phyloP scores from a whole-genome alignment of 345 rosid species.

The Bretschneidera sinensis region DNA sequence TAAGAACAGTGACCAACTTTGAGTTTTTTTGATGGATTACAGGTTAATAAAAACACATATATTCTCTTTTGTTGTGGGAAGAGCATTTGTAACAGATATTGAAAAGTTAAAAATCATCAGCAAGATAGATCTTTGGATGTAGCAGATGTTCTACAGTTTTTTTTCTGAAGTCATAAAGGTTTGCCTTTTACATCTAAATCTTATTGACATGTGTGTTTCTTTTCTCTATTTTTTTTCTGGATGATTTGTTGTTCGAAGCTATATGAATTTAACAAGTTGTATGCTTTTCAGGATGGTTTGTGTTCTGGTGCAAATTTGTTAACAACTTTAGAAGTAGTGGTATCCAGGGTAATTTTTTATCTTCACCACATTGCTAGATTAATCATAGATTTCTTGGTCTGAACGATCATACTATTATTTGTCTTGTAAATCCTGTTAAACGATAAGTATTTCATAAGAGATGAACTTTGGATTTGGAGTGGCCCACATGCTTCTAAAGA shows the following conservation, averaged over 20 bases:
- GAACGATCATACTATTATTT: too few species aligned
- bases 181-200: slow-evolving; percentile 24
- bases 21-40: slow-evolving; percentile 36
- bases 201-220: slow-evolving; percentile 7
- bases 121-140: slow-evolving; percentile 86
- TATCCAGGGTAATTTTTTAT: slow-evolving; percentile 72
- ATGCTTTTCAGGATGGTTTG: slow-evolving; percentile 69
- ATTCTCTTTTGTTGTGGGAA: slow-evolving; percentile 97
- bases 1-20: slow-evolving; percentile 25
- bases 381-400: not conserved
- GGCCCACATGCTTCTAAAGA: too few species aligned
- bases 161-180: slow-evolving; percentile 89
- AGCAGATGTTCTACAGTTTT: slow-evolving; percentile 52
- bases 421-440: too few species aligned
- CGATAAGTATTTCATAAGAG: too few species aligned
- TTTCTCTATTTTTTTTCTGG: slow-evolving; percentile 9
- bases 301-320: slow-evolving; percentile 90
- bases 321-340: slow-evolving; percentile 85
- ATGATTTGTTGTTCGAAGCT: slow-evolving; percentile 16
- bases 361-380: slow-evolving; percentile 8
- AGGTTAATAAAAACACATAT: slow-evolving; percentile 99
- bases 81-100: slow-evolving; percentile 98
- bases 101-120: slow-evolving; percentile 95
- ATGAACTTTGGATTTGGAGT: too few species aligned
- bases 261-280: slow-evolving; percentile 21